A percentile compares a stretch with the other conserved stretches of the same genome.
These are phyloP conservation scores for Austroboletus olivaceoglutinosus DNA, from an alignment of 1,284 basidiomycete genomes.

Conservation along the genomic window DNA sequence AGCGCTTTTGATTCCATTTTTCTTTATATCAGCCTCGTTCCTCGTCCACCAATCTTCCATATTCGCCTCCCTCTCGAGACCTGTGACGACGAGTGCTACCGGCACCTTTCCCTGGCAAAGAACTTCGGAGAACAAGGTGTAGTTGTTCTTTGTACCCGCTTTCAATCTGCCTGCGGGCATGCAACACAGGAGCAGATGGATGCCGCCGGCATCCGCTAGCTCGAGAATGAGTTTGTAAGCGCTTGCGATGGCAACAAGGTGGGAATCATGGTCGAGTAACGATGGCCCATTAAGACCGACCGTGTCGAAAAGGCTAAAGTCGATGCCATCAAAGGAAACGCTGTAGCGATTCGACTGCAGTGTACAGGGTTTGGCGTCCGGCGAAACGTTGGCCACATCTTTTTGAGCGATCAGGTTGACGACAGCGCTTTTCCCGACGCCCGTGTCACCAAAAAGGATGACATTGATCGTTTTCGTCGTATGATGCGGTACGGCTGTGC, in stretches of 20 bases:
- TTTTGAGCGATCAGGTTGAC: neutral
- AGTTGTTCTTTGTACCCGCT: neutral
- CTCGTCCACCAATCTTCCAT: conserved; percentile 10
- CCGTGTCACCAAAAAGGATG: conserved; percentile 2
- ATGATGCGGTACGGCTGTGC: no score
- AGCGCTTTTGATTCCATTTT: neutral
- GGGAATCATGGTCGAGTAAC: neutral
- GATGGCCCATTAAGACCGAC: neutral
- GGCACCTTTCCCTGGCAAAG: conserved; percentile 1
- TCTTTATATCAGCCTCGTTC: neutral
- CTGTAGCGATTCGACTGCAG: conserved; percentile 1
- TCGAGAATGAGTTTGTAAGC: conserved; percentile 1
- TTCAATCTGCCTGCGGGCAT: neutral
- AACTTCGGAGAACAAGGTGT: conserved; percentile 1
- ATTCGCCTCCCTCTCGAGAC: neutral
- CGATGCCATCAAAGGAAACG: neutral
- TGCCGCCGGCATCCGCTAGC: neutral
- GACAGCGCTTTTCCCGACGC: neutral
- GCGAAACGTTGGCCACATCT: neutral
- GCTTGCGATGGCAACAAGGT: neutral
- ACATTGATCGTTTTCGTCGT: neutral
- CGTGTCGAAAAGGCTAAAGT: neutral
- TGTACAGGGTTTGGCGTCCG: neutral
- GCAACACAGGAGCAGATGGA: conserved; percentile 9
- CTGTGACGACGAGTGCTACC: conserved; percentile 2